Evolutionary conservation across 495 filamentous ascomycete genomes (phyloP).

Genomic region (Aspergillus homomorphus): DNA sequence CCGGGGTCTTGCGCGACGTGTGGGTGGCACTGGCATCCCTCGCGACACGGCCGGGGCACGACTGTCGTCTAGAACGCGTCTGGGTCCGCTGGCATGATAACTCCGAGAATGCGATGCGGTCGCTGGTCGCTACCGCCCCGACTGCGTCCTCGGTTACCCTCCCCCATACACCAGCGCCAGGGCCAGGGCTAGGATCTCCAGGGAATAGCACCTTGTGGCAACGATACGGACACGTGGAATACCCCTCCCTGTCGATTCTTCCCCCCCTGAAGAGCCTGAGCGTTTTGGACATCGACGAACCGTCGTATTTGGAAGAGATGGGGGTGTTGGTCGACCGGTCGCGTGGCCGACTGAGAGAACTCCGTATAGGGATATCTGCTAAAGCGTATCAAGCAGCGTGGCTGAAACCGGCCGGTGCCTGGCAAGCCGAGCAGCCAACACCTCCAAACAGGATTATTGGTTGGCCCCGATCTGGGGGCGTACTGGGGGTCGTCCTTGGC

Average conservation of each 20-base stretch:
- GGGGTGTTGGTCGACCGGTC: conserved; percentile 76
- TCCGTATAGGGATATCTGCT: conserved; percentile 73
- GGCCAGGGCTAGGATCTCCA: conserved; percentile 7
- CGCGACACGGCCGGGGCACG: conserved; percentile 55
- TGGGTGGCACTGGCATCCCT: conserved; percentile 81
- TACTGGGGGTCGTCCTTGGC: conserved; percentile 33
- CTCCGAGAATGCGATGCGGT: conserved; percentile 42
- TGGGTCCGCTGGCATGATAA: conserved; percentile 95
- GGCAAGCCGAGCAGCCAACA: conserved; percentile 17
- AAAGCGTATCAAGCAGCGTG: conserved; percentile 57
- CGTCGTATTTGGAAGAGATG: conserved; percentile 86
- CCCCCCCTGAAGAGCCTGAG: conserved; percentile 76
- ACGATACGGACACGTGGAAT: conserved; percentile 61
- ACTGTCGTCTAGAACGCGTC: conserved; percentile 70
- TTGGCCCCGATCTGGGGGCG: conserved; percentile 59
- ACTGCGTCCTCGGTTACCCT: conserved; percentile 23
- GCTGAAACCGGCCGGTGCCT: conserved; percentile 49
- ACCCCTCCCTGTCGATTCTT: conserved; percentile 81
- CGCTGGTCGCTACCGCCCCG: conserved; percentile 16
- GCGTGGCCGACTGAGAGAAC: conserved; percentile 62
- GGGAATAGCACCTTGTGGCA: conserved; percentile 23
- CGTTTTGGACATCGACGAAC: conserved; percentile 86
- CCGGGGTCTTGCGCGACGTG: conserved; percentile 80
- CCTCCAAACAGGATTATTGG: conserved; percentile 19
- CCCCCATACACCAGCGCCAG: conserved; percentile 19